phyloP scores from a whole-genome alignment of 176 grass and related monocot genomes.

The Oryza australiensis region DNA sequence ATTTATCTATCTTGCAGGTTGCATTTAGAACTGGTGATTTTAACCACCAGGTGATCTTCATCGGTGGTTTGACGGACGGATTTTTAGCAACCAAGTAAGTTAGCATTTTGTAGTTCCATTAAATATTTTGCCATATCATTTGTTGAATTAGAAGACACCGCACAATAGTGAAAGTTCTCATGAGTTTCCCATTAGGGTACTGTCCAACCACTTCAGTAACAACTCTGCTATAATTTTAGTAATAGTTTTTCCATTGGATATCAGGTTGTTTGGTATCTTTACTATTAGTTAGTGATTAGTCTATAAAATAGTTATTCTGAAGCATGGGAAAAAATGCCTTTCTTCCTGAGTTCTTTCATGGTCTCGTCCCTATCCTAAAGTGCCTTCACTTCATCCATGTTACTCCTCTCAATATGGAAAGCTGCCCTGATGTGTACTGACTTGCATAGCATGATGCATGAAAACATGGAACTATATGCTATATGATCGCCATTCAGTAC shows the following conservation, averaged over 20 bases:
- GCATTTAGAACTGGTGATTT: conserved; percentile 92
- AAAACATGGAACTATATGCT: not conserved
- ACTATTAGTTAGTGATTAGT: not conserved
- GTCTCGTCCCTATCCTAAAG: too few species aligned
- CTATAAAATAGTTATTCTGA: not conserved
- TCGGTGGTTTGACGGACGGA: conserved; percentile 92
- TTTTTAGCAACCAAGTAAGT: conserved; percentile 93
- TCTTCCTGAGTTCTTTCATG: not conserved
- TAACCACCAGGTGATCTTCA: conserved; percentile 90
- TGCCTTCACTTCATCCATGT: not conserved
- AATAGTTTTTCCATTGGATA: not conserved
- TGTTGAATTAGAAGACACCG: conserved; percentile 14
- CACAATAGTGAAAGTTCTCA: not conserved
- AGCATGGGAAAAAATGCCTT: not conserved
- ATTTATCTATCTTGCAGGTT: conserved; percentile 49
- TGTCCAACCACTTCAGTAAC: not conserved
- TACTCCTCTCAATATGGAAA: not conserved
- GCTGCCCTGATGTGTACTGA: not conserved
- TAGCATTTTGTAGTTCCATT: not conserved
- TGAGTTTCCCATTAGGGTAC: not conserved
- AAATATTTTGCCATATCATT: conserved; percentile 6
- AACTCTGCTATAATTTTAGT: not conserved
- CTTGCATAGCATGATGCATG: not conserved
- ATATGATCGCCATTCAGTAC: not conserved
- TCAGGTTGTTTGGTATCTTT: not conserved